Base-by-base conservation (phyloP, 495 filamentous ascomycete species). In the Neurospora sp. region DNA sequence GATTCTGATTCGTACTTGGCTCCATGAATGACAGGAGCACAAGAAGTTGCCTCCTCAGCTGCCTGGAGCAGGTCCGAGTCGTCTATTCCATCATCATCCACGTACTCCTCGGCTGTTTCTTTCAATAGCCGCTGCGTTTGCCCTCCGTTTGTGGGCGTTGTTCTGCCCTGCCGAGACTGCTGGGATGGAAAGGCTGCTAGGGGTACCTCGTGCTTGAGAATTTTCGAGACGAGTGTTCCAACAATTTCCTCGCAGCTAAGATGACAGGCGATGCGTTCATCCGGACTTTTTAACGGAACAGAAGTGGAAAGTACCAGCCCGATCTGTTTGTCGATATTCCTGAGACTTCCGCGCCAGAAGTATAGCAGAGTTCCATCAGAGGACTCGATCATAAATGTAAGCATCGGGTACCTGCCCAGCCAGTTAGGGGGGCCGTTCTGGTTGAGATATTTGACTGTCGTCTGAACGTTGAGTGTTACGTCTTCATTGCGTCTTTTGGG, bases 181-280 rank as follows among this genome's bases (percentile, higher is more conserved):
- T 40, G 53, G 16, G 74, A 39, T 39, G 83, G 82, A 77, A 94
- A 94, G 1, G 84, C 76, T 0, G 84, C 85, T 0, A 81, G 73
- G 3, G 89, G 86, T 70, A 97, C 78, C 42, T 88, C 81, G 31
- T 89, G 91, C 45, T 88, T 88, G 10, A 97, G 75, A 10, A 86
- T 81, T 48, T 87, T 88, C 39, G 84, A 83, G 59, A 89, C 85
- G 71, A 88, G 79, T 0, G 96, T 98, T 3, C 95, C 96, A 74
- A 95, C 93, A 74, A 98, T 92, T 45, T 93, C 92, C 80, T 98
- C 95, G 75, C 96, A 98, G 81, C 91, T 92, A 14, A 93, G 86
- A 79, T 93, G 89, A 73, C 92, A 96, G 31, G 82, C 82, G 59
- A 98, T 84, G 17, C 79, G 82, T 65, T 95, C 89, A 9, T 84